Base-by-base conservation (phyloP, 768 basidiomycete genomes). In the Guyanaporus albipodus region DNA sequence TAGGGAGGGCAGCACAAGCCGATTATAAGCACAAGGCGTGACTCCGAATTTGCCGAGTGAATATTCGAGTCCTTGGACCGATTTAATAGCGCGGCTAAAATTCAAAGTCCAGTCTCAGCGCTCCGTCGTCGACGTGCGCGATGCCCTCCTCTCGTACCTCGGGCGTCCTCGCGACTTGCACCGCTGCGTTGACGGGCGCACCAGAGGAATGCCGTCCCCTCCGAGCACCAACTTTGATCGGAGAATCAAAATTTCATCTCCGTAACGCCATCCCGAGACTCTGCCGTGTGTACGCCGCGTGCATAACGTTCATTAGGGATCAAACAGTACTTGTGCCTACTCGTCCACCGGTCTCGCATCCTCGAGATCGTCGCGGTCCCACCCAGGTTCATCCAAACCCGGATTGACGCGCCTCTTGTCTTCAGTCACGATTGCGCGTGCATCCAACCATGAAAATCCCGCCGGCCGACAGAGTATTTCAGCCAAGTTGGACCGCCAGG, bases 371-470 rank as follows among this genome's bases (percentile, higher is more conserved):
- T 35, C 51, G 23, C 59, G 55, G 35, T 66, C 59, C 58, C 63
- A 59, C 31, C 57, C 54, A 36, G 54, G 59, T 31, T 64, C 66
- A 19, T 67, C 63, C 39, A 74, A 46, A 23, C 83, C 89, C 14
- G 91, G 91, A 66, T 92, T 93, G 4, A 87, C 69, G 55, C 75
- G 72, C 46, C 93, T 71, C 64, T 74, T 75, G 66, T 94, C 92
- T 62, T 85, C 80, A 36, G 80, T 83, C 43, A 76, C 82, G 24
- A 77, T 58, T 18, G 67, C 83, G 26, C 67, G 61, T 5, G 78
- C 76, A 56, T 89, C 73, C 22, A 94, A 63, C 90, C 90, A 96
- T 35, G 88, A 86, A 56, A 75, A 83, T 15, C 88, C 87, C 26
- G 76, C 71, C 0, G 93, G 90, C 29, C 92, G 72, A 68, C 91